Base-by-base conservation (phyloP, 2,329 filamentous ascomycete genomes). In the Neonectria neomacrospora region DNA sequence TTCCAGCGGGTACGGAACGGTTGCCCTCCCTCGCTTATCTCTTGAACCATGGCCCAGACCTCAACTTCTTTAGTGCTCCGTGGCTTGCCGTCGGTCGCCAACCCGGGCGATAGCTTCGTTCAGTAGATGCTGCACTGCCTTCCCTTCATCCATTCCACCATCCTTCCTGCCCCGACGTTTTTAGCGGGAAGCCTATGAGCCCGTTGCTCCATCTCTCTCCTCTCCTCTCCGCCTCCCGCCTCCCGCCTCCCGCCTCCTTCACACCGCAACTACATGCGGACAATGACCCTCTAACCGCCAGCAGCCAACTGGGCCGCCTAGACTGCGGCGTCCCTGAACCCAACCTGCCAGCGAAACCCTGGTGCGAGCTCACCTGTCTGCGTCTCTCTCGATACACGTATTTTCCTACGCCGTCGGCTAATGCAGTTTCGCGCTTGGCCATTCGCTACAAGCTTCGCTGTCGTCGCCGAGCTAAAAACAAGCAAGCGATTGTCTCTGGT, bases 211-310 rank as follows among this genome's bases (percentile, higher is more conserved):
- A 28, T 14, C 9, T n/a, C 22, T 32, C 23, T 23, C 22, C 18
- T 12, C 23, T 32, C 30, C 48, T 22, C 18, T 18, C n/a, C n/a
- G n/a, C n/a, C n/a, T n/a, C n/a, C n/a, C n/a, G n/a, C n/a, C n/a
- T n/a, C n/a, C n/a, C n/a, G n/a, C n/a, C n/a, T n/a, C n/a, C n/a
- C n/a, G n/a, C n/a, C 23, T 26, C 23, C 23, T 6, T 26, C 53
- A 62, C 59, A 62, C 53, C 53, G 59, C 59, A 62, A 55, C 48
- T 56, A 20, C n/a, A n/a, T 34, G 47, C 28, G 39, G 37, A 53
- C 45, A 57, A 52, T 20, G 44, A 53, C 26, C 41, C 26, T 22
- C 47, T 47, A 57, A 48, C 59, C 32, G n/a, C 32, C 54, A 45
- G 28, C 54, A 37, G 47, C 52, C 30, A 56, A 42, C 28, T 41